Base-by-base conservation (phyloP, 345 rosid species). In the Arabidopsis arenosa region DNA sequence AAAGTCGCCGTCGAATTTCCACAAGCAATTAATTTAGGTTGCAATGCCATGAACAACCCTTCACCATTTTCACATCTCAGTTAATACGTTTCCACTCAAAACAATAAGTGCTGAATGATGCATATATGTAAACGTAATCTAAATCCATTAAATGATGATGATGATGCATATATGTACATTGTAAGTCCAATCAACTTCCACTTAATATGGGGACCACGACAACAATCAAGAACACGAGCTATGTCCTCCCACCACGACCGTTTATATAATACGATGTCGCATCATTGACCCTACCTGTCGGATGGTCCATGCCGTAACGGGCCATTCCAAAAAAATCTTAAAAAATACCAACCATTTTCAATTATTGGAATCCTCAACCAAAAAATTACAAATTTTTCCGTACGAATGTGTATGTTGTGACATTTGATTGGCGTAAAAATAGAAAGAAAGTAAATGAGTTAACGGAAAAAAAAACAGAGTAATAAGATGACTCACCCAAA, bases 11-110 rank as follows among this genome's bases (percentile, higher is more conserved):
- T 60, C 0, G 93, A 75, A 68, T 90, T 94, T 51, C 97, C 98
- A 51, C 98, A 94, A 7, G 97, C 98, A 9, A 94, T 94, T 9
- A 94, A 85, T 70, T 82, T 89, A 1, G 98, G 98, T 83, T 94
- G 98, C 63, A 94, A 80, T 30, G 98, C 98, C 98, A 94, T 94
- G 85, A 94, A 94, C 80, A 94, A 69, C 56, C 97, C 98, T 94
- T 73, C 67, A 62, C 57, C 37, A 69, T 53, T 18, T 14, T 9
- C 32, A 68, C 47, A 40, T 21, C 7, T 37, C 58, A 30, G 9
- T 70, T 14, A 5, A 55, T 32, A 15, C 4, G 51, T 58, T 11
- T 63, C 67, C n/a, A 62, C 47, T 57, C 10, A 54, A 8, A 21
- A 43, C 47, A 68, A 51, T 28, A 59, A 59, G 23, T 63, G 54